Conservation (phyloP, 176 grass and related monocot species). For the Musa itinerans region DNA sequence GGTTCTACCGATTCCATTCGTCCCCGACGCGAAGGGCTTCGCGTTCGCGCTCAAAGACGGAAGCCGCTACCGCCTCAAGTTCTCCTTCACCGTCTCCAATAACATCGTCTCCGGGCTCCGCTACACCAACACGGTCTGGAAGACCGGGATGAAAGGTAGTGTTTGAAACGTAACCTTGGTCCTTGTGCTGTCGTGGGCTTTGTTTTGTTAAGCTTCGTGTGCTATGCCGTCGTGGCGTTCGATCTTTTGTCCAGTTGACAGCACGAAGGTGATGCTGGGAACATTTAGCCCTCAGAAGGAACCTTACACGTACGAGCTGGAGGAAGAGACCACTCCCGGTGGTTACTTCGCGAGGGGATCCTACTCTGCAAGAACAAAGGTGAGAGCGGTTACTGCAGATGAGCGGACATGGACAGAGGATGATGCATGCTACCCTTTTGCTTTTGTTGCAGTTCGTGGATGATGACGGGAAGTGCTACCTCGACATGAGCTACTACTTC, state of each 20-base stretch:
- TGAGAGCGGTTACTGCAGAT: neutral
- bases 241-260: conserved; percentile 43
- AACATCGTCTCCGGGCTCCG: conserved; percentile 95
- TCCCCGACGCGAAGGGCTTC: conserved; percentile 59
- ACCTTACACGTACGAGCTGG: conserved; percentile 69
- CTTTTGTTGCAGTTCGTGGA: conserved; percentile 59
- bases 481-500: conserved; percentile 89
- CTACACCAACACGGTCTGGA: conserved; percentile 97
- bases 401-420: neutral
- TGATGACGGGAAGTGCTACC: conserved; percentile 85
- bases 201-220: neutral
- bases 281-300: conserved; percentile 94
- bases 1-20: conserved; percentile 64
- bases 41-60: conserved; percentile 94
- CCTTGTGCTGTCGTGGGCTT: too few relatives aligned
- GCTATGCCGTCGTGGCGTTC: neutral
- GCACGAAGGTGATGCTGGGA: conserved; percentile 88
- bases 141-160: conserved; percentile 74
- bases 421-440: neutral
- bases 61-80: conserved; percentile 80
- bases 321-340: conserved; percentile 80
- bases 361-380: conserved; percentile 89
- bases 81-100: conserved; percentile 78
- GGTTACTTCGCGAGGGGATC: conserved; percentile 81
- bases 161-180: neutral